Evolutionary conservation across 345 rosid species (phyloP).

Genomic region (Melaleuca quinquenervia): DNA sequence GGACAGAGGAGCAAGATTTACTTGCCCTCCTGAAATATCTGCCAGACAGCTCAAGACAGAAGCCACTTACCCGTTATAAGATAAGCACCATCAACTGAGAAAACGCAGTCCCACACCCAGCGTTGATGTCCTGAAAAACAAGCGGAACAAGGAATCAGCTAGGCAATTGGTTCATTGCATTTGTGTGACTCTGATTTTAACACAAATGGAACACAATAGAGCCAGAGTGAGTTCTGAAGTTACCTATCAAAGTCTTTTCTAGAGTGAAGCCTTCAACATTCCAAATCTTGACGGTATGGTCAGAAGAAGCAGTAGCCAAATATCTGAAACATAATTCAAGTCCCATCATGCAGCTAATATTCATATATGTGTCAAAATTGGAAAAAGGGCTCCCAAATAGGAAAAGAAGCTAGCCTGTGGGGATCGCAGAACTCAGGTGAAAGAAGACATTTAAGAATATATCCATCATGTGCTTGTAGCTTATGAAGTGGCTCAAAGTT

Average conservation of each 20-base stretch:
- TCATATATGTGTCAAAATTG: neutral
- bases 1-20: neutral
- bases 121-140: constrained; percentile 67
- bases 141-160: neutral
- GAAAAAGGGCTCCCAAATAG: neutral
- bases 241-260: constrained; percentile 77
- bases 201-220: neutral
- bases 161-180: neutral
- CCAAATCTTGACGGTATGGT: constrained; percentile 93
- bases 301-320: constrained; percentile 94
- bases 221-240: neutral
- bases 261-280: constrained; percentile 89
- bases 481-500: constrained; percentile 96
- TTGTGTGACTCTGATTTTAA: too few species aligned
- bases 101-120: constrained; percentile 99
- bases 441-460: constrained; percentile 89
- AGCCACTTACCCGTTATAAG: constrained; percentile 62
- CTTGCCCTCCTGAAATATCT: neutral
- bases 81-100: constrained; percentile 96
- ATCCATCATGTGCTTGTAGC: constrained; percentile 77
- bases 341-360: neutral
- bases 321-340: constrained; percentile 32
- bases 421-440: constrained; percentile 82
- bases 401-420: constrained; percentile 39
- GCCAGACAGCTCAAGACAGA: neutral